phyloP scores from a whole-genome alignment of 495 filamentous ascomycete genomes.

The Xylaria cubensis region DNA sequence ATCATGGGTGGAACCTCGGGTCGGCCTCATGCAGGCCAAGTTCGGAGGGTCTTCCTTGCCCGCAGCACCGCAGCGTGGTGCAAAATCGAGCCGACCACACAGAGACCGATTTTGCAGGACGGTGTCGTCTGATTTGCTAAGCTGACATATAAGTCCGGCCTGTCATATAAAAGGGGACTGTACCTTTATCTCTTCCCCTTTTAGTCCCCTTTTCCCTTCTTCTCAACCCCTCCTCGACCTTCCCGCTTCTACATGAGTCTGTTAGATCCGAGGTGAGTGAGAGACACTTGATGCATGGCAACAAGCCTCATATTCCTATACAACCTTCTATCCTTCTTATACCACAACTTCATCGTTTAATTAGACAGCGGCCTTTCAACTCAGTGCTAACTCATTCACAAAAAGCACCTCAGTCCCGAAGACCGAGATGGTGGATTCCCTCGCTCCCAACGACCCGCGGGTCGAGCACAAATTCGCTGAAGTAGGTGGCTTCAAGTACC shows the following conservation, averaged over 20 bases:
- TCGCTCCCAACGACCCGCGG: slow-evolving; percentile 68
- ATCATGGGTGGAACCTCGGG: slow-evolving; percentile 14
- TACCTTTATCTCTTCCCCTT: slow-evolving; percentile 8
- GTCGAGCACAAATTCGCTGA: slow-evolving; percentile 65
- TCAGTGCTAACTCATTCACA: slow-evolving; percentile 11
- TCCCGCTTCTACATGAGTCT: not conserved
- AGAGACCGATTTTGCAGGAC: not conserved
- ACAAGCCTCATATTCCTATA: not conserved
- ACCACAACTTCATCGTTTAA: not conserved
- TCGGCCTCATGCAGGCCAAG: slow-evolving; percentile 23
- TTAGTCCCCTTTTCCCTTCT: not conserved
- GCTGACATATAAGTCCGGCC: not conserved
- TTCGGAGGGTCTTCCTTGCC: slow-evolving; percentile 4
- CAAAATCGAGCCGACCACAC: slow-evolving; percentile 1
- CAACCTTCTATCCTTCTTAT: not conserved
- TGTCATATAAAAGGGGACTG: not conserved
- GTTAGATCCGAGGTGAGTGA: slow-evolving; percentile 2
- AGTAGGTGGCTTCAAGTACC: slow-evolving; percentile 70
- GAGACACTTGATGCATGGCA: not conserved
- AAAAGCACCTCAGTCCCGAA: slow-evolving; percentile 19
- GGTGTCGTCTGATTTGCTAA: slow-evolving; percentile 8
- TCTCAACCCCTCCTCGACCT: not conserved
- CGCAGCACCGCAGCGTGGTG: not conserved
- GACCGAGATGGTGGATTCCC: slow-evolving; percentile 62
- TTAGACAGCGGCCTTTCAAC: not conserved